Conservation (phyloP, 331 rosid species). For the Rosa hybrid region DNA sequence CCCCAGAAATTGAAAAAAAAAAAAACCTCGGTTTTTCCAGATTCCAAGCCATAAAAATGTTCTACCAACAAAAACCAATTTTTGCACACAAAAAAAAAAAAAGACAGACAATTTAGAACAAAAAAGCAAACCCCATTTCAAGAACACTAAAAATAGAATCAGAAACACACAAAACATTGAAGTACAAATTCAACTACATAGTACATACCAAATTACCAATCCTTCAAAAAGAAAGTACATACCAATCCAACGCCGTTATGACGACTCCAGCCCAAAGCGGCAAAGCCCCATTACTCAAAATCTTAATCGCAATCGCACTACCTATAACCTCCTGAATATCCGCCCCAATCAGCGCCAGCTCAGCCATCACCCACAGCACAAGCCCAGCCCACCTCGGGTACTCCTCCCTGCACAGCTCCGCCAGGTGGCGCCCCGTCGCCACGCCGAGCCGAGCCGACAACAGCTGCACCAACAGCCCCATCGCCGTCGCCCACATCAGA, state of each 20-base stretch:
- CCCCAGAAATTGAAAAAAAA: not conserved
- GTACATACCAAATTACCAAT: no score
- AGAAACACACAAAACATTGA: not conserved
- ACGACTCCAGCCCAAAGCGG: conserved; percentile 96
- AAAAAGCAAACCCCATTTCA: not conserved
- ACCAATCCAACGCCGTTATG: conserved; percentile 93
- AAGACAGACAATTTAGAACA: not conserved
- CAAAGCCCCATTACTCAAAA: conserved; percentile 66
- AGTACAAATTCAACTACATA: no score
- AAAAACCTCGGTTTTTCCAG: not conserved
- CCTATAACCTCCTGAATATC: conserved; percentile 98
- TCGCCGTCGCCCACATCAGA: conserved; percentile 89
- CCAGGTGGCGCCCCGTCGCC: conserved; percentile 87
- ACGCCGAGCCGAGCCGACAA: conserved; percentile 90
- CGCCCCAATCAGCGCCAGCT: conserved; percentile 85
- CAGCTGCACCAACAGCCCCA: conserved; percentile 89
- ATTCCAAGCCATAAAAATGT: not conserved
- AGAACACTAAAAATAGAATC: not conserved
- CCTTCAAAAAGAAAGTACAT: not conserved
- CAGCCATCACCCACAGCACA: conserved; percentile 92
- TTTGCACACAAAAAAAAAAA: not conserved
- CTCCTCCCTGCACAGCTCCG: conserved; percentile 91
- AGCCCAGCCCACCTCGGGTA: conserved; percentile 81
- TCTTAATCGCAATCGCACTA: conserved; percentile 88
- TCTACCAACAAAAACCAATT: not conserved